These are phyloP conservation scores for Trichosporon sp. DNA, from an alignment of 1,284 basidiomycete species.

Conservation along the genomic window DNA sequence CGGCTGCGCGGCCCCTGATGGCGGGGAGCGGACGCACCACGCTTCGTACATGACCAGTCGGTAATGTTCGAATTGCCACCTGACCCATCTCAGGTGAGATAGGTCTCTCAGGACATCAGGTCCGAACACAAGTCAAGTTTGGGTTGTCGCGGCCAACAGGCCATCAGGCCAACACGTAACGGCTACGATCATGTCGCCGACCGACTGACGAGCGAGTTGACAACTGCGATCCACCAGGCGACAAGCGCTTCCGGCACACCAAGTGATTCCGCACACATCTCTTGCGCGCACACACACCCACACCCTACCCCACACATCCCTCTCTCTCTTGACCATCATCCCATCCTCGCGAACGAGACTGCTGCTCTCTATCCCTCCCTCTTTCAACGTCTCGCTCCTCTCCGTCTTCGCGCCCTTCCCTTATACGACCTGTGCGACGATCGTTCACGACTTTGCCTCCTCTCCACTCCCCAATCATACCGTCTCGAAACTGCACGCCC, in stretches of 20 bases:
- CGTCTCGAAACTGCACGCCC: conserved; percentile 6
- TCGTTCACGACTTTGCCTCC: neutral
- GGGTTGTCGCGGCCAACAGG: conserved; percentile 20
- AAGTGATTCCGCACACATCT: neutral
- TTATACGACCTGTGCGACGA: conserved; percentile 17
- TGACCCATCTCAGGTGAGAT: conserved; percentile 5
- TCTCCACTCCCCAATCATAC: neutral
- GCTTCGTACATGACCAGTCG: conserved; percentile 18
- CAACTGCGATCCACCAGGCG: conserved; percentile 17
- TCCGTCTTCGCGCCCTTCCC: too few species aligned
- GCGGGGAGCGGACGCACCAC: conserved; percentile 28
- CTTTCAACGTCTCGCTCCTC: neutral
- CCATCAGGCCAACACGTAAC: conserved; percentile 7
- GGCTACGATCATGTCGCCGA: conserved; percentile 17
- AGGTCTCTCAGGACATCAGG: conserved; percentile 2
- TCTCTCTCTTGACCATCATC: neutral
- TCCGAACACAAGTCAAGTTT: conserved; percentile 15
- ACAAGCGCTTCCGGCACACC: conserved; percentile 8
- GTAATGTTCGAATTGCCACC: conserved; percentile 14
- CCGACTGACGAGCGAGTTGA: conserved; percentile 10
- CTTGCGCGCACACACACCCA: neutral
- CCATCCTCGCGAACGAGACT: too few species aligned
- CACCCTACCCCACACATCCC: neutral
- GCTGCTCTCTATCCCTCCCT: neutral
- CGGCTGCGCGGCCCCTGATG: conserved; percentile 30